Conservation (phyloP, 2,329 filamentous ascomycete species). For the Nigrospora oryzae region DNA sequence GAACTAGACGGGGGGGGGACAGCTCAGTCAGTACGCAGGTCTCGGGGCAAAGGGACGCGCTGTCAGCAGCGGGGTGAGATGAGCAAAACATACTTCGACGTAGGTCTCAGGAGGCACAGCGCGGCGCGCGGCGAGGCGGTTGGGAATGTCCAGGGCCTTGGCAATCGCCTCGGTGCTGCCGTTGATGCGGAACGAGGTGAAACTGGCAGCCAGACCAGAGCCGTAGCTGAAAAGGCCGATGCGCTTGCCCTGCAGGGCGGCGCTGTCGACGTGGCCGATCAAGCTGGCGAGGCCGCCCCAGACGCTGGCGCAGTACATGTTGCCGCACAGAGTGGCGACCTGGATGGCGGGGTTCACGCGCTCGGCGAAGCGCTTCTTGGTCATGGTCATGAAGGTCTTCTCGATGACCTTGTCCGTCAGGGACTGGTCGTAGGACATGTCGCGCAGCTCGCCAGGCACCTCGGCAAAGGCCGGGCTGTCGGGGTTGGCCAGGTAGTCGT, state of each 20-base stretch:
- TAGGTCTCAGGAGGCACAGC: slow-evolving; percentile 64
- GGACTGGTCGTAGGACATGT: slow-evolving; percentile 72
- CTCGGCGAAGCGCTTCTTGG: slow-evolving; percentile 78
- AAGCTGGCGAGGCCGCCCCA: slow-evolving; percentile 69
- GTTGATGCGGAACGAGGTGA: slow-evolving; percentile 64
- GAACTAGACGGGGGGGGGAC: slow-evolving; percentile 43
- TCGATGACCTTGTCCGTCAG: slow-evolving; percentile 74
- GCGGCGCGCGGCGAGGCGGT: slow-evolving; percentile 56
- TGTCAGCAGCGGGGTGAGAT: neutral
- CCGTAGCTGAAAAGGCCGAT: slow-evolving; percentile 74
- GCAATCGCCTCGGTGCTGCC: slow-evolving; percentile 61
- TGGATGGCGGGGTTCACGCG: slow-evolving; percentile 66
- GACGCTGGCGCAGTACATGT: slow-evolving; percentile 64
- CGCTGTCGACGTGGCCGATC: slow-evolving; percentile 54
- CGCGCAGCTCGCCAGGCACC: slow-evolving; percentile 66
- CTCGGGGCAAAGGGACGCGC: neutral
- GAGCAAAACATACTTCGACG: slow-evolving; percentile 52
- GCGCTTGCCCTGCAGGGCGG: slow-evolving; percentile 61
- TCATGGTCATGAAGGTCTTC: slow-evolving; percentile 77
- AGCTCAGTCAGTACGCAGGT: slow-evolving; percentile 5
- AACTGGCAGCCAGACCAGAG: slow-evolving; percentile 64
- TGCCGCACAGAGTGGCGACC: slow-evolving; percentile 67
- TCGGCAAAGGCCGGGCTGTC: slow-evolving; percentile 61
- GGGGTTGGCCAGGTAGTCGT: slow-evolving; percentile 71
- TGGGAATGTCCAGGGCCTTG: slow-evolving; percentile 61